These are phyloP conservation scores for Gossypium schwendimanii DNA, from an alignment of 441 rosid species.

Conservation along the genomic window DNA sequence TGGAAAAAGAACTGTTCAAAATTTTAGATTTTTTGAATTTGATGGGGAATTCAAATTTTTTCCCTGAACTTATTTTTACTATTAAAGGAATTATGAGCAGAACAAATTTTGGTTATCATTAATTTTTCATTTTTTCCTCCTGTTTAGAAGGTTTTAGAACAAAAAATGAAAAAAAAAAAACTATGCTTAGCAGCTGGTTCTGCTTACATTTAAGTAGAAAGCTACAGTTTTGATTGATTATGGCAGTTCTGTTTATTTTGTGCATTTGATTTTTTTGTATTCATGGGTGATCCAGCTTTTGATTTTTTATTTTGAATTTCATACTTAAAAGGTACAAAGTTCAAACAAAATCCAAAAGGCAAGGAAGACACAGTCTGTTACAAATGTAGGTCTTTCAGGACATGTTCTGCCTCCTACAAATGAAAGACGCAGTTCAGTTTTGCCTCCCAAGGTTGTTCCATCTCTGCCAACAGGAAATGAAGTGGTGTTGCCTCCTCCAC, in stretches of 20 bases:
- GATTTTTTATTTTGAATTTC: neutral
- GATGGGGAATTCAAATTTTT: neutral
- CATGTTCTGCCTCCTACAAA: constrained; percentile 19
- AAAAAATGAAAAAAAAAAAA: neutral
- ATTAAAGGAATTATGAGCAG: neutral
- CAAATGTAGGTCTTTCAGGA: constrained; percentile 19
- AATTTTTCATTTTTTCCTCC: neutral
- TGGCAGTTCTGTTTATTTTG: neutral
- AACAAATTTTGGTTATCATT: neutral
- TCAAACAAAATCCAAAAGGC: constrained; percentile 48
- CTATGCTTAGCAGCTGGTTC: neutral
- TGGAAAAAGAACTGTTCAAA: neutral
- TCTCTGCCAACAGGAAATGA: constrained; percentile 28
- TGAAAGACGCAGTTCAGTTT: constrained; percentile 28
- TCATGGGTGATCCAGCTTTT: neutral
- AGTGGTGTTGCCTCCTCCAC: constrained; percentile 16
- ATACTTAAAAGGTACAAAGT: constrained; percentile 38
- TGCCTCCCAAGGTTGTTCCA: constrained; percentile 25
- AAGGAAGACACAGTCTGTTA: constrained; percentile 36
- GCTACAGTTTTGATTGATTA: neutral
- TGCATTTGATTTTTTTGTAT: neutral
- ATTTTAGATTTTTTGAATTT: neutral
- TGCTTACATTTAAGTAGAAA: neutral
- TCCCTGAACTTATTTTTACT: neutral
- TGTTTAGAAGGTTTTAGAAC: neutral